Base-by-base conservation (phyloP, 2,329 filamentous ascomycete species). In the Trichoderma semiorbis region DNA sequence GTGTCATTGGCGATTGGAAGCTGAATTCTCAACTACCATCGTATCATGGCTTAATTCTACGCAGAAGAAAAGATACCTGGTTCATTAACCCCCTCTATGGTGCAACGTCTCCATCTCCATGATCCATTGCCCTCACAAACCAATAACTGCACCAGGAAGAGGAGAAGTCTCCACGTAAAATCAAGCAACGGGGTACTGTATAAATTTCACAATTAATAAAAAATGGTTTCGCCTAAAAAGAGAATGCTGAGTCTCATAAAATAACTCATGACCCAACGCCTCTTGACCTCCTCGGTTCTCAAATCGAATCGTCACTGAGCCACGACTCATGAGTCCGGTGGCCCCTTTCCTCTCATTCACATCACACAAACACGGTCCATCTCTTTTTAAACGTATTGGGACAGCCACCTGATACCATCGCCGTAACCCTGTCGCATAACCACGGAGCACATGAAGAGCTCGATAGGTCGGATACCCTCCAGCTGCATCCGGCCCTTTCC, bases 381-480 rank as follows among this genome's bases (percentile, higher is more conserved):
- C 30, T 55, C 28, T 70, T 36, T 24, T 86, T 92, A 97, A 81
- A 97, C 93, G 80, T 97, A 97, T 87, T 97, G 94, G 71, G 93
- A 93, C 83, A 97, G 83, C 94, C 94, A 97, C 85, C 93, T 90
- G 83, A 97, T 95, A 78, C 89, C 94, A 78, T 97, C 94, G 69
- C 93, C 93, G 82, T 97, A 97, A 76, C 93, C 96, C 87, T 98
- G 95, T 83, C 95, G 90, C 94, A 98, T 97, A 74, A 98, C 95
- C 77, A 98, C 95, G 78, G 93, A 97, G 89, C 95, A 98, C 96
- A 99, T 97, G 84, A 98, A 98, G 74, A 98, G 90, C 88, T 99
- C 96, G 79, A 99, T 95, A 28, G 95, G 94, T 78, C 95, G 88
- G 83, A 97, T 97, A 39, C 94, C 94, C 86, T 97, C 95, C 76